Evolutionary conservation across 495 filamentous ascomycete species (phyloP), one percentile per base, ranked within the genome.

Genomic region (Penicillium steckii): DNA sequence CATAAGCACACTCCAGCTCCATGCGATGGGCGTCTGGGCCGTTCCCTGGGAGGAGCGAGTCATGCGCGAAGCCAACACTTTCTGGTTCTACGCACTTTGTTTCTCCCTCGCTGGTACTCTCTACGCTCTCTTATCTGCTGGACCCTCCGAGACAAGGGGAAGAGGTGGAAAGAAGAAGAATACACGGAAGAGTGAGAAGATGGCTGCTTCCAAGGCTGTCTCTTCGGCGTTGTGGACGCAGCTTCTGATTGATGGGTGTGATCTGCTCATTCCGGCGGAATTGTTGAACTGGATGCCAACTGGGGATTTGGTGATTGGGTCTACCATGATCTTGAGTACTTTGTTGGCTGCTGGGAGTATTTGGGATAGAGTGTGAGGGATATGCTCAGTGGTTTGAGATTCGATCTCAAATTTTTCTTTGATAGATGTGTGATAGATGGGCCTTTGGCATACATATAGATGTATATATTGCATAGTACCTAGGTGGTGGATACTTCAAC

Each of bases 41-140:
- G 58, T 66, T 2, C 46, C 64, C 9, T 73, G 68, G 70, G 60
- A 68, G 44, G 55, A 45, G 9, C 38, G 44, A 0, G 53, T 73
- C 2, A 56, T 68, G 40, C 45, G 77, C n/a, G 81, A 87, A 56
- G 83, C 74, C 3, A 82, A 85, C 61, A 72, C 78, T 47, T 84
- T 85, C 59, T 88, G 85, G 85, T 80, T 86, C 47, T 81, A 82
- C 49, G 74, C 76, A 0, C 58, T 88, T 3, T 61, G 49, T 7
- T 52, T 76, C 24, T 72, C 71, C 3, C 5, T 76, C 7, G 21
- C 57, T 0, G 66, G 68, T 7, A 46, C 56, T 9, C 10, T 68
- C 2, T 65, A 60, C 46, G 44, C 42, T 0, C 51, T 72, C 10
- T 48, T n/a, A n/a, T 68, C 3, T 63, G 62, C 40, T 8, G 30